phyloP scores from a whole-genome alignment of 352 stramenopile genomes.

The Phytophthora aleatoria region DNA sequence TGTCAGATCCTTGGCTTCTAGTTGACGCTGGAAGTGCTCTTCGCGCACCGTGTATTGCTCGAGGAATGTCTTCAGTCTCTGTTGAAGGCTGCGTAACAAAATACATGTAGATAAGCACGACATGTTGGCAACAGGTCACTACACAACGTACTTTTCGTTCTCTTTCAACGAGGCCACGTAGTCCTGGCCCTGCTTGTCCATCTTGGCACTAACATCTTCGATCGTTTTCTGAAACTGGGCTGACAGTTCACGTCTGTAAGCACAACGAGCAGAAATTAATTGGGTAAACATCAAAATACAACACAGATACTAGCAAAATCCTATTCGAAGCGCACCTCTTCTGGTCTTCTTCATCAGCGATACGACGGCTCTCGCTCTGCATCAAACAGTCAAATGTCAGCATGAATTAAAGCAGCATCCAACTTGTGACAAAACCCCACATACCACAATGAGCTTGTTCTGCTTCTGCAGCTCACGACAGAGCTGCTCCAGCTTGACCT shows the following conservation, averaged over 20 bases:
- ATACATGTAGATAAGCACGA: background rate
- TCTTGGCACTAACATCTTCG: slow-evolving; percentile 88
- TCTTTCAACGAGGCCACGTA: slow-evolving; percentile 86
- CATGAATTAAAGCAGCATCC: background rate
- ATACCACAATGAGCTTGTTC: slow-evolving; percentile 85
- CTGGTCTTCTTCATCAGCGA: slow-evolving; percentile 84
- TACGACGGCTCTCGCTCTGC: slow-evolving; percentile 75
- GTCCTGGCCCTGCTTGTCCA: slow-evolving; percentile 86
- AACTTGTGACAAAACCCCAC: slow-evolving; percentile 1
- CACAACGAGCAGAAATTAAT: slow-evolving; percentile 3
- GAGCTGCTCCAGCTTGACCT: slow-evolving; percentile 82
- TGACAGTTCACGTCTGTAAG: slow-evolving; percentile 66
- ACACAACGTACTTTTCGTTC: slow-evolving; percentile 69
- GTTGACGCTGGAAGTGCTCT: slow-evolving; percentile 84
- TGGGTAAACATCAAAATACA: background rate
- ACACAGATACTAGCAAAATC: background rate
- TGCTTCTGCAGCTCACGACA: slow-evolving; percentile 88
- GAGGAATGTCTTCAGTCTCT: slow-evolving; percentile 84
- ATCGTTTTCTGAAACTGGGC: slow-evolving; percentile 87
- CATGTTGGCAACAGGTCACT: background rate
- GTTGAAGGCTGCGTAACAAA: slow-evolving; percentile 60
- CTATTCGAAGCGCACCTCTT: slow-evolving; percentile 50
- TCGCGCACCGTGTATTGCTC: slow-evolving; percentile 81
- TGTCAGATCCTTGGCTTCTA: slow-evolving; percentile 84
- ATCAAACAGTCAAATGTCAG: background rate